Evolutionary conservation across 345 rosid species (phyloP).

Genomic region (Schrenkiella parvula): DNA sequence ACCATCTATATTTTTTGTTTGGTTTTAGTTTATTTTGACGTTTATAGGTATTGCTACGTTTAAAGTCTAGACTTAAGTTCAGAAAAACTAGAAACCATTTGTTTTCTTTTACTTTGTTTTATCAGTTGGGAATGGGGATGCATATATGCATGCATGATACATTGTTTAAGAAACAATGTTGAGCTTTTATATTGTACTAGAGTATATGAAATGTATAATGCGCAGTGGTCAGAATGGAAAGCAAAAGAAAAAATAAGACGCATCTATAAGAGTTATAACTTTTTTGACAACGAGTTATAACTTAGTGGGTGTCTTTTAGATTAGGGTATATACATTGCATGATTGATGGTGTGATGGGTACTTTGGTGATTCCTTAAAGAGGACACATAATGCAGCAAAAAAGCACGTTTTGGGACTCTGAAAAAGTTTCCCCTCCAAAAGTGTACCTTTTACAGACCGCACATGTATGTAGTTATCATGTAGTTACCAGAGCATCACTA

Average conservation of each 20-base stretch:
- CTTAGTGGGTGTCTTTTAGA: constrained; percentile 5
- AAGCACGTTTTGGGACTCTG: constrained; percentile 2
- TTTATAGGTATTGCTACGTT: neutral
- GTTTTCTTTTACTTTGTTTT: neutral
- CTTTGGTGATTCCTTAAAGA: constrained; percentile 29
- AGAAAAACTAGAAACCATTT: neutral
- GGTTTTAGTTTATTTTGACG: too few relatives aligned
- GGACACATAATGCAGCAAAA: constrained; percentile 11
- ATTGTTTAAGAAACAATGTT: constrained; percentile 12
- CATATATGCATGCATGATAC: constrained; percentile 14
- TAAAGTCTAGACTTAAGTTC: neutral
- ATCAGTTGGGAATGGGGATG: neutral
- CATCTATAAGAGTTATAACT: neutral
- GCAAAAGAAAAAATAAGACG: constrained; percentile 10
- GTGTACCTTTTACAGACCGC: constrained; percentile 16
- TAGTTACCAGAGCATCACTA: neutral
- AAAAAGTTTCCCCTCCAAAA: neutral
- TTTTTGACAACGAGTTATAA: neutral
- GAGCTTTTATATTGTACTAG: neutral
- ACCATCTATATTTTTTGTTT: too few relatives aligned
- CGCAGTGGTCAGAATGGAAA: constrained; percentile 15
- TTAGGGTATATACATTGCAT: constrained; percentile 19
- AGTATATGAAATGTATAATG: constrained; percentile 16
- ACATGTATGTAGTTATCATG: constrained; percentile 5
- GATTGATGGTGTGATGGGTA: constrained; percentile 26